Conservation (phyloP, 176 grass and related monocot species). For the Bothriochloa decipiens region DNA sequence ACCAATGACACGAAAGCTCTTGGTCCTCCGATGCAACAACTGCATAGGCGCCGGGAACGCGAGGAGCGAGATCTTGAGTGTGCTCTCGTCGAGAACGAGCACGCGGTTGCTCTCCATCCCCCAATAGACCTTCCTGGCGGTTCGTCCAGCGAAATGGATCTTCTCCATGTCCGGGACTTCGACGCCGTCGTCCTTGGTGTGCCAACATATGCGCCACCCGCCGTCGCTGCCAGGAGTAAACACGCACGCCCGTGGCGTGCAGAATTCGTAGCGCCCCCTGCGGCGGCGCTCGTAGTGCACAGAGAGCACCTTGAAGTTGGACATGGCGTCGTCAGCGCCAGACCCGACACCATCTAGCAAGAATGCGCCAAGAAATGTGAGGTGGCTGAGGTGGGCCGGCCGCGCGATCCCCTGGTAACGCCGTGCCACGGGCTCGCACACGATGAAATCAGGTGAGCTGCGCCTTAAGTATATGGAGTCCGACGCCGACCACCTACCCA, state of each 20-base stretch:
- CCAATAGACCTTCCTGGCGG: constrained; percentile 24
- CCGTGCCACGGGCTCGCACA: not conserved
- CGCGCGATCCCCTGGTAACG: not conserved
- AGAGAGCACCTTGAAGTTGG: constrained; percentile 15
- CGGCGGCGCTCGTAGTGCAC: no score
- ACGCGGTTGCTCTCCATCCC: not conserved
- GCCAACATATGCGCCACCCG: not conserved
- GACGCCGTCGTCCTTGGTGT: not conserved
- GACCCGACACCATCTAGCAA: not conserved
- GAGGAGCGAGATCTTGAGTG: not conserved
- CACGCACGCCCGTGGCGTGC: not conserved
- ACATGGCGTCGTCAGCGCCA: not conserved
- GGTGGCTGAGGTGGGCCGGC: not conserved
- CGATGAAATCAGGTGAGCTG: not conserved
- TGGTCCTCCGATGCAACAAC: not conserved
- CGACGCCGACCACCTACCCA: no score
- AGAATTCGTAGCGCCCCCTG: not conserved
- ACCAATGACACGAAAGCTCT: constrained; percentile 18
- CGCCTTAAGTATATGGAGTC: fast-evolving
- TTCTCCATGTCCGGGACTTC: not conserved
- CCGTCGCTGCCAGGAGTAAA: not conserved
- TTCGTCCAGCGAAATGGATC: not conserved
- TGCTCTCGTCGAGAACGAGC: constrained; percentile 1
- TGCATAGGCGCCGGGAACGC: not conserved
- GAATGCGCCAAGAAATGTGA: not conserved